Base-by-base conservation (phyloP, 2,329 filamentous ascomycete genomes). In the Lecanicillium sp. region DNA sequence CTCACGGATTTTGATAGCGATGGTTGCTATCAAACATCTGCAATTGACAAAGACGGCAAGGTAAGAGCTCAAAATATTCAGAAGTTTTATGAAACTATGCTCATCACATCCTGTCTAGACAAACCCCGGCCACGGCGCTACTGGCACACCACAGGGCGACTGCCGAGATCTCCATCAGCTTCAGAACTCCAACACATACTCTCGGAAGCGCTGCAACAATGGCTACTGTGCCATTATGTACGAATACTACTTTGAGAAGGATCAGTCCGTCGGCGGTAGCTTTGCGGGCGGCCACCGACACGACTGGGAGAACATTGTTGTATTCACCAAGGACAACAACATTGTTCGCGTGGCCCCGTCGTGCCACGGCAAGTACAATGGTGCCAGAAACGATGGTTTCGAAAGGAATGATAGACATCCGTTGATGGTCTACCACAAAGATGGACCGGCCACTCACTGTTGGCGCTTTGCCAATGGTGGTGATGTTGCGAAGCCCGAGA, bases 11-110 rank as follows among this genome's bases (percentile, higher is more conserved):
- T 62, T 40, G 62, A 65, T 46, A 50, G 45, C 1, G 61, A 65
- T 32, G 56, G 62, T 8, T 65, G 62, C 47, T 67, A 69, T 50
- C 65, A 69, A 45, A 66, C 66, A 2, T 64, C 68, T n/a, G 68
- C 66, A 29, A 61, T 71, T 28, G 55, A 57, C 42, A 51, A 49
- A 1, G 40, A 53, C 8, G 64, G 66, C 18, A 54, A 54, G 25
- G 52, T 39, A 2, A 12, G 29, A 25, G 13, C n/a, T 17, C 27
- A 12, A 3, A 19, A n/a, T n/a, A n/a, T n/a, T n/a, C n/a, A n/a
- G n/a, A n/a, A n/a, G n/a, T n/a, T n/a, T n/a, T n/a, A n/a, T n/a
- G n/a, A n/a, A n/a, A n/a, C n/a, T 31, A 55, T 47, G 36, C 51
- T 43, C 20, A 47, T 58, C 43, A 55, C 4, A 15, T 31, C 28